Base-by-base conservation (phyloP, 192 early-diverging fungal genomes). In the Coemansia sp. region DNA sequence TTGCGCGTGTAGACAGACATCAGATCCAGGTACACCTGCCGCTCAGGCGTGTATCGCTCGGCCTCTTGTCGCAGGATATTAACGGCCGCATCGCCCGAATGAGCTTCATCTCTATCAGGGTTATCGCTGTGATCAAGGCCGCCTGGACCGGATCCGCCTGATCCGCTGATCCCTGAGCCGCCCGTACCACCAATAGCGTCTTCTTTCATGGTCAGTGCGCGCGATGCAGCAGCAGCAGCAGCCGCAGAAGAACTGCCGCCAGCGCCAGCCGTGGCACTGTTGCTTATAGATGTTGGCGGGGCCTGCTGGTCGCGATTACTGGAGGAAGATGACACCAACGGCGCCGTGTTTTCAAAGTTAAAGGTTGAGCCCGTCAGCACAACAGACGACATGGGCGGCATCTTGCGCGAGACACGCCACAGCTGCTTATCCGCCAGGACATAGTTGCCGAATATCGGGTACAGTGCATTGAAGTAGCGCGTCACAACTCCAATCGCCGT, bases 1-100 rank as follows among this genome's bases (percentile, higher is more conserved):
- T 60, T 65, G 23, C 61, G 53, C 29, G 61, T 46, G 26, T 69
- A 64, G 11, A 50, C 57, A 0, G 61, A 28, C 40, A 76, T 64
- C 25, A 69, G 51, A 24, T 76, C 72, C 11, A 76, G 61, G 17
- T 76, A 76, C 33, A 53, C 61, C 38, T 76, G 72, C 6, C 67
- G 60, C 46, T 69, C 67, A 0, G 23, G 11, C 24, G 72, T 57
- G 36, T 65, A 69, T 10, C 61, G 52, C 18, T 44, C 10, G 3
- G 48, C 61, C 10, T 39, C 46, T 9, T 64, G 64, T 3, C 72
- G 72, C 10, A 67, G 57, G 29, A 29, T 48, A 9, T 47, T 48
- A 30, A 46, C 64, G 19, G 46, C 46, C 15, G 52, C 28, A 13
- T 42, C 32, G 3, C 22, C 17, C n/a, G n/a, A n/a, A n/a, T n/a